Evolutionary conservation across 2,329 filamentous ascomycete species (phyloP).

Genomic region (Gnomoniopsis sp.): DNA sequence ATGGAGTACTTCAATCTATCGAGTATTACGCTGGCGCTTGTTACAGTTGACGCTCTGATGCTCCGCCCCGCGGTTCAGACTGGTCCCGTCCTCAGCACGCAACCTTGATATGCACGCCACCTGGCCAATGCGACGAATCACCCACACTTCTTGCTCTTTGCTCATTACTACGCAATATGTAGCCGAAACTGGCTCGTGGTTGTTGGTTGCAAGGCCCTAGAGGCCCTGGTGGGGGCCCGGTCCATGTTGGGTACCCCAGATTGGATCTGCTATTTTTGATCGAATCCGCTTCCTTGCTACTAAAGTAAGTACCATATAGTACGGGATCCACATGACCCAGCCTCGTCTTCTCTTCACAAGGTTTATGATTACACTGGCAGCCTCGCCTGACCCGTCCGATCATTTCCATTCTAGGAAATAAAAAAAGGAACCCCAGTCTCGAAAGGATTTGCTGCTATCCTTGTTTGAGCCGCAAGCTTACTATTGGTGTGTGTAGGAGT

Average conservation of each 20-base stretch:
- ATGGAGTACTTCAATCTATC: no score
- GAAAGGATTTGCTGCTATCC: not conserved
- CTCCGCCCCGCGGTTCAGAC: not conserved
- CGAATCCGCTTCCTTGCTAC: slow-evolving; percentile 1
- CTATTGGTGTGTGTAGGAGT: not conserved
- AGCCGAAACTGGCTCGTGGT: not conserved
- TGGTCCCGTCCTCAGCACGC: not conserved
- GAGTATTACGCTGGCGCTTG: slow-evolving; percentile 6
- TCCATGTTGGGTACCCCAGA: not conserved
- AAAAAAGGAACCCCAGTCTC: not conserved
- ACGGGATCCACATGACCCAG: not conserved
- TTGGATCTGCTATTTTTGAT: slow-evolving; percentile 7
- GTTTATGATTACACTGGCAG: not conserved
- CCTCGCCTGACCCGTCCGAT: not conserved
- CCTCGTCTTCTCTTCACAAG: not conserved
- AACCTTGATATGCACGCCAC: not conserved
- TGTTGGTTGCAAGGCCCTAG: not conserved
- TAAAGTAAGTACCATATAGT: no score
- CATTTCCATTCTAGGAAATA: not conserved
- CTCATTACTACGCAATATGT: no score
- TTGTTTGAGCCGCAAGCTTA: not conserved
- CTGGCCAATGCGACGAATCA: not conserved
- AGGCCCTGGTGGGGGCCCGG: not conserved
- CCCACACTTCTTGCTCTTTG: not conserved
- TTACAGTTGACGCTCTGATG: slow-evolving; percentile 6